phyloP scores from a whole-genome alignment of 148 eudicot genomes.

The Chenopodium berlandieri region DNA sequence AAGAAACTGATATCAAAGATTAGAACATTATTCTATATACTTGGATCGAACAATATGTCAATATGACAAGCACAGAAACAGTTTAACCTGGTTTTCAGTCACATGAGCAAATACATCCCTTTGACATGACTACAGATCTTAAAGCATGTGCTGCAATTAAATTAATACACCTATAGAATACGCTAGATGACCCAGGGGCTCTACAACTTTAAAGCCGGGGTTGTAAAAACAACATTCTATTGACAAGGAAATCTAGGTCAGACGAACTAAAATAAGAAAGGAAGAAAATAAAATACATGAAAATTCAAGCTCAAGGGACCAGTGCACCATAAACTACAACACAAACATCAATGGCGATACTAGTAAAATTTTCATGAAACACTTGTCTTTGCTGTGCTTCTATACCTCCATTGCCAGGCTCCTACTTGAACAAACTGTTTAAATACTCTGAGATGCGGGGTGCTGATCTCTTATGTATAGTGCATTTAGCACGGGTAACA shows the following conservation, averaged over 20 bases:
- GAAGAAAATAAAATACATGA: neutral
- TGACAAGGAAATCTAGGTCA: conserved; percentile 11
- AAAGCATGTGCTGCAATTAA: neutral
- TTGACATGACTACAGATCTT: neutral
- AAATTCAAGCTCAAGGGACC: neutral
- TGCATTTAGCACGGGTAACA: neutral
- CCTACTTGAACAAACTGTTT: neutral
- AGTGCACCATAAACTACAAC: neutral
- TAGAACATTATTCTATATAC: neutral
- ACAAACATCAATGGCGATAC: neutral
- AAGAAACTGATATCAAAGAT: neutral
- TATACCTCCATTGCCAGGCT: neutral
- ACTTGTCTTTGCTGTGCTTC: conserved; percentile 17
- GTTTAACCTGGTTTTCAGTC: neutral
- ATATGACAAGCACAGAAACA: neutral
- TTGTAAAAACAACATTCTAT: neutral
- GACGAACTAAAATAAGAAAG: neutral
- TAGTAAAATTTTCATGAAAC: conserved; percentile 1
- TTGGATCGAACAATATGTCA: neutral
- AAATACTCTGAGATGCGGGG: neutral
- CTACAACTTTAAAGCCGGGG: neutral
- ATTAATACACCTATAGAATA: neutral
- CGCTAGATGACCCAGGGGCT: neutral
- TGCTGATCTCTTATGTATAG: conserved; percentile 11
- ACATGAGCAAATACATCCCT: neutral